A percentile compares a stretch with the other conserved stretches of the same genome.
These are phyloP conservation scores for Camellia oleifera DNA, from an alignment of 179 eudicot species.

Conservation along the genomic window DNA sequence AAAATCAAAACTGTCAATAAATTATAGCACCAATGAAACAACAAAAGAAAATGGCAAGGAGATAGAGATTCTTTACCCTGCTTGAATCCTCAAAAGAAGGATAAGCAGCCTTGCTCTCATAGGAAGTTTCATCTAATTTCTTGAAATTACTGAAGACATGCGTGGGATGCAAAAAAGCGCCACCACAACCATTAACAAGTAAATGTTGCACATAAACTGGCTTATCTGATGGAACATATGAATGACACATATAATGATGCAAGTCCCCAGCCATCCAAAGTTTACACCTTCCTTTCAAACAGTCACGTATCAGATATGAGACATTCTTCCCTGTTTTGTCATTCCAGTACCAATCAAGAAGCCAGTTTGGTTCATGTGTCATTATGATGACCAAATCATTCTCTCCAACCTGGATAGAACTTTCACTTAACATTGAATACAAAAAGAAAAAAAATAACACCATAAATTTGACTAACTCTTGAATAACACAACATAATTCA, in stretches of 20 bases:
- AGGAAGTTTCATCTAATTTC: conserved; percentile 54
- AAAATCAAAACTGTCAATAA: background rate
- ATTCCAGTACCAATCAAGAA: conserved; percentile 97
- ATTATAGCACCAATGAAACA: background rate
- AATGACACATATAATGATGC: conserved; percentile 98
- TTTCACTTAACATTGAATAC: conserved; percentile 4
- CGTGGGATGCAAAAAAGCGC: conserved; percentile 98
- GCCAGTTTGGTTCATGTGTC: conserved; percentile 98
- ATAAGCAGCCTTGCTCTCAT: conserved; percentile 76
- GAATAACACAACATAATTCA: background rate
- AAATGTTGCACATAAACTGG: conserved; percentile 85
- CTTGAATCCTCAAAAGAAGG: conserved; percentile 97
- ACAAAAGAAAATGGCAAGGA: background rate
- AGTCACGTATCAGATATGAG: conserved; percentile 64
- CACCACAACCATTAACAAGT: conserved; percentile 97
- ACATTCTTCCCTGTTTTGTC: conserved; percentile 74
- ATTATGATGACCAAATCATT: conserved; percentile 83
- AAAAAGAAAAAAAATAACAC: background rate
- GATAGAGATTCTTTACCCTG: conserved; percentile 50
- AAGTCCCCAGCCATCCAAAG: conserved; percentile 95
- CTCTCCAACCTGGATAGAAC: conserved; percentile 60
- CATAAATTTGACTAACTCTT: background rate
- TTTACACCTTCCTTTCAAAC: conserved; percentile 86
- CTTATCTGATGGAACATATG: conserved; percentile 75
- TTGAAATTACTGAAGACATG: conserved; percentile 81